A percentile compares a stretch with the other conserved stretches of the same genome.
Evolutionary conservation across 2,329 filamentous ascomycete species (phyloP).

Genomic region (Parascedosporium putredinis): DNA sequence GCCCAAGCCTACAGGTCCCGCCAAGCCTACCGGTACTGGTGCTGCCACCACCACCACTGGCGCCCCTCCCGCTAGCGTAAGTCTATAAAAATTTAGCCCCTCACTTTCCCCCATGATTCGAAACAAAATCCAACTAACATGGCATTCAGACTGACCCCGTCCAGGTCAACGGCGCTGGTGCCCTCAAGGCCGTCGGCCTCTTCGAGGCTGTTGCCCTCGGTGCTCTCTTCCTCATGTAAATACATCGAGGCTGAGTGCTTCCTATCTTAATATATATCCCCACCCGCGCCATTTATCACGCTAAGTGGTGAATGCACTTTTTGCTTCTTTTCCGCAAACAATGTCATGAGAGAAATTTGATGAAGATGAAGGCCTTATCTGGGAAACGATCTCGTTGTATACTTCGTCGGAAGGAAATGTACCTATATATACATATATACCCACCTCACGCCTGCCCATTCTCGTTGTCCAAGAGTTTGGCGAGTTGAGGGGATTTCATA

Average conservation of each 20-base stretch:
- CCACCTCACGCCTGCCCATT: too few relatives aligned
- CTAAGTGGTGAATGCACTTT: too few relatives aligned
- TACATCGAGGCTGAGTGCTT: neutral
- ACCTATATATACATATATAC: too few relatives aligned
- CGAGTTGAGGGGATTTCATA: too few relatives aligned
- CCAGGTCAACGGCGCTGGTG: neutral
- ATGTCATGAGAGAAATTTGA: too few relatives aligned
- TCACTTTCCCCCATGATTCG: neutral
- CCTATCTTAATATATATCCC: neutral
- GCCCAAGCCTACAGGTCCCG: slow-evolving; percentile 1
- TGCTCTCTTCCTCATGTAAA: neutral
- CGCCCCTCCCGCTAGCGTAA: neutral
- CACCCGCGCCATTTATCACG: too few relatives aligned
- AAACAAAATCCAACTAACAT: neutral
- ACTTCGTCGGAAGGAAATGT: too few relatives aligned
- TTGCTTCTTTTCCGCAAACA: too few relatives aligned
- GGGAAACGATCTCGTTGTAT: too few relatives aligned
- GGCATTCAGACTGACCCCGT: neutral
- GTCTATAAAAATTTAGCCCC: neutral
- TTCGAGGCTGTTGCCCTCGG: slow-evolving; percentile 1
- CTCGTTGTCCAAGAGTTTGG: too few relatives aligned
- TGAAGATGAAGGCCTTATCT: too few relatives aligned
- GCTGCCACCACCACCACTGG: neutral
- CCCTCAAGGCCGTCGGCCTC: neutral
- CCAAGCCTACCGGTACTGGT: neutral